These are phyloP conservation scores for Quercus dentata DNA, from an alignment of 306 rosid species.

Conservation along the genomic window DNA sequence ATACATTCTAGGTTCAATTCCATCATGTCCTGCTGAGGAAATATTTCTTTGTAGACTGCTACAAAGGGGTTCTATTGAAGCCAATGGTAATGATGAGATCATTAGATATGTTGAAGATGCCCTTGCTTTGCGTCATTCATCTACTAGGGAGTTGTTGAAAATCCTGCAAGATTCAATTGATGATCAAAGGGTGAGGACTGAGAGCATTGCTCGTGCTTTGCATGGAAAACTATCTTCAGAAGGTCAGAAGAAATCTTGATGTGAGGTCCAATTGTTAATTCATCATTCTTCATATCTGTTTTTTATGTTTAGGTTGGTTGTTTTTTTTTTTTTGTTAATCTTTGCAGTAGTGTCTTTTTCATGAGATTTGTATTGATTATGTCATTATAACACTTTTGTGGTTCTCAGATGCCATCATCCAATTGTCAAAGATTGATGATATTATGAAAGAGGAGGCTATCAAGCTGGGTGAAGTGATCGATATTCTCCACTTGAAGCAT, in stretches of 20 bases:
- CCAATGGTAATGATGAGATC: constrained; percentile 34
- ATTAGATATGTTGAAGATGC: constrained; percentile 55
- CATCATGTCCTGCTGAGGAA: constrained; percentile 69
- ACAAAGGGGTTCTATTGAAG: constrained; percentile 64
- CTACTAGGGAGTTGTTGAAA: constrained; percentile 54
- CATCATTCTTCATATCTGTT: not conserved
- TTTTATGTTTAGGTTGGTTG: constrained; percentile 1
- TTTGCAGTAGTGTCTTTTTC: constrained; percentile 14
- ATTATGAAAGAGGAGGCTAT: constrained; percentile 72
- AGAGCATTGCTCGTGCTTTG: constrained; percentile 39
- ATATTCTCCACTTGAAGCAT: constrained; percentile 63
- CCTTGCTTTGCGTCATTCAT: constrained; percentile 63
- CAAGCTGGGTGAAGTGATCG: constrained; percentile 47
- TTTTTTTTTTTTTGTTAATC: constrained; percentile 11
- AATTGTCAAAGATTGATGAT: constrained; percentile 73
- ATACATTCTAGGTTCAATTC: constrained; percentile 61
- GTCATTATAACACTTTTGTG: constrained; percentile 27
- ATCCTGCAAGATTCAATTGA: constrained; percentile 48
- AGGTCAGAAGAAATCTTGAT: constrained; percentile 53
- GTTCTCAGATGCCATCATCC: constrained; percentile 64
- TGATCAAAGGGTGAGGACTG: constrained; percentile 49
- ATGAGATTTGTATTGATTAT: constrained; percentile 17
- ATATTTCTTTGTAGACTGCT: constrained; percentile 80
- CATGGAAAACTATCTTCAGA: constrained; percentile 53
- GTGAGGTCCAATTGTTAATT: constrained; percentile 20